Conservation (phyloP, 2,329 filamentous ascomycete genomes). For the Drechslerella dactyloides region DNA sequence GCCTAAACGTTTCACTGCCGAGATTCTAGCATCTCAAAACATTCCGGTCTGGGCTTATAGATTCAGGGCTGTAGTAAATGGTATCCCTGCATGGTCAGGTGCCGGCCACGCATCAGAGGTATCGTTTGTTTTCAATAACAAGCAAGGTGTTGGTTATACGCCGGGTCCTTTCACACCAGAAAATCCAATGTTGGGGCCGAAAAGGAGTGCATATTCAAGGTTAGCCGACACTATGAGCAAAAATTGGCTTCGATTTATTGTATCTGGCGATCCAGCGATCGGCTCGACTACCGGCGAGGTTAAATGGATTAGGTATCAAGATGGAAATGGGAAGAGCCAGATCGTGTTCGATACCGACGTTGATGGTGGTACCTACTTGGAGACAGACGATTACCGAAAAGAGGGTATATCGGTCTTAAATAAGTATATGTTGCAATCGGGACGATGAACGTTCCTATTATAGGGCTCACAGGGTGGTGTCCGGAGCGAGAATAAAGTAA, state of each 20-base stretch:
- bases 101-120: conserved; percentile 64
- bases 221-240: conserved; percentile 26
- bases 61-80: conserved; percentile 66
- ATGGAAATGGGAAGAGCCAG: conserved; percentile 54
- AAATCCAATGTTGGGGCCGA: conserved; percentile 11
- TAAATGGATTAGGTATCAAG: conserved; percentile 56
- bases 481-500: too few relatives aligned
- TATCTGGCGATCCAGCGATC: conserved; percentile 10
- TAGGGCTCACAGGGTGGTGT: too few relatives aligned
- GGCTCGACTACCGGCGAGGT: conserved; percentile 43
- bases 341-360: conserved; percentile 56
- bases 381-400: conserved; percentile 57
- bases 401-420: conserved; percentile 57
- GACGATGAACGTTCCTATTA: too few relatives aligned
- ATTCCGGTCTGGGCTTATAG: conserved; percentile 67
- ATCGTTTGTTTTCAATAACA: conserved; percentile 57
- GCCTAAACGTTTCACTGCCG: conserved; percentile 63
- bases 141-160: conserved; percentile 51
- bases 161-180: not conserved
- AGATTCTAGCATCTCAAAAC: conserved; percentile 62
- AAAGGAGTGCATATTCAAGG: conserved; percentile 54
- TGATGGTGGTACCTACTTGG: conserved; percentile 55
- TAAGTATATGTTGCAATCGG: conserved; percentile 5
- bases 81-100: conserved; percentile 59
- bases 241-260: conserved; percentile 26